Evolutionary conservation across 164 flowering plant genomes (phyloP).

Genomic region (Paratinospora sagittata): DNA sequence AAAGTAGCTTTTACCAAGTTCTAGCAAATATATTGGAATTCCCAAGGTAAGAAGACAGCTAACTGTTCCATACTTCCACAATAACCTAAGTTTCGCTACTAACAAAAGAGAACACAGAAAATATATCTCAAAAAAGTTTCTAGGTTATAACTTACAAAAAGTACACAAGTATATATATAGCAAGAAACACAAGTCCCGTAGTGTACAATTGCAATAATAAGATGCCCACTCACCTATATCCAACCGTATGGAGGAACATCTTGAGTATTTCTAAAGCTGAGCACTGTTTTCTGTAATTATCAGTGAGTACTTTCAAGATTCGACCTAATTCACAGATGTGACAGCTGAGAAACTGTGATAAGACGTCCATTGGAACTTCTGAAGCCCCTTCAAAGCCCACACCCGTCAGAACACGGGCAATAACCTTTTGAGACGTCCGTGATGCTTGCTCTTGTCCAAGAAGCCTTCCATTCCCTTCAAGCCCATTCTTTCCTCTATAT

Average conservation of each 20-base stretch:
- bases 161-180: background rate
- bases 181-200: background rate
- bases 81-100: background rate
- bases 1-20: no score
- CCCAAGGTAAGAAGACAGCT: background rate
- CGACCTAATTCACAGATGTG: constrained; percentile 74
- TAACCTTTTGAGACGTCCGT: constrained; percentile 56
- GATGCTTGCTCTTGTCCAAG: constrained; percentile 75
- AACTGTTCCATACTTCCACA: background rate
- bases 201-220: constrained; percentile 5
- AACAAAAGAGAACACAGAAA: background rate
- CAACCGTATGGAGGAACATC: constrained; percentile 81
- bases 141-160: no score
- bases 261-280: constrained; percentile 77
- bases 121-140: background rate
- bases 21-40: background rate
- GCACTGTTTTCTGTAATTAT: constrained; percentile 86
- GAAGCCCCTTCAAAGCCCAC: constrained; percentile 77
- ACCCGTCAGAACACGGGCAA: constrained; percentile 46
- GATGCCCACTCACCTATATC: constrained; percentile 47
- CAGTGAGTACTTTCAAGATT: constrained; percentile 73
- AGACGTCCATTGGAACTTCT: constrained; percentile 63
- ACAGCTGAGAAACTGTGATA: constrained; percentile 64
- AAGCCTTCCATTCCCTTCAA: constrained; percentile 35
- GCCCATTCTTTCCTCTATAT: constrained; percentile 45